Conservation (phyloP, 2,329 filamentous ascomycete genomes). For the Aspergillus transmontanensis region DNA sequence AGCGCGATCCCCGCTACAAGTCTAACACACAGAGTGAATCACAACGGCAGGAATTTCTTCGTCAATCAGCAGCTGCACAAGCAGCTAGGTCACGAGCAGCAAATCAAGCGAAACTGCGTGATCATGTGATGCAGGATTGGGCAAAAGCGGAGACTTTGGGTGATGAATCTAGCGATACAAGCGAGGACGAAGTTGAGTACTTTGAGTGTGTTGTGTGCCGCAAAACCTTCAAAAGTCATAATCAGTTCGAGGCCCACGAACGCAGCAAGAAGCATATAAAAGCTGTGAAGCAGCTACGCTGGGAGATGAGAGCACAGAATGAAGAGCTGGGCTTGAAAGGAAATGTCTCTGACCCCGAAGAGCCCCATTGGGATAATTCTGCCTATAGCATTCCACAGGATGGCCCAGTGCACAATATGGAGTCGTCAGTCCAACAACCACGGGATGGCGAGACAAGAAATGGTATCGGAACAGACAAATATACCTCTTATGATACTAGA, state of each 20-base stretch:
- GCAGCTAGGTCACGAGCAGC: slow-evolving; percentile 80
- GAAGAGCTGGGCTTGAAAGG: slow-evolving; percentile 44
- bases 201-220: slow-evolving; percentile 66
- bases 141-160: slow-evolving; percentile 61
- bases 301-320: slow-evolving; percentile 83
- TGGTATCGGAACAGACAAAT: not conserved
- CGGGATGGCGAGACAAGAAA: not conserved
- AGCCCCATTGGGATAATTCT: not conserved
- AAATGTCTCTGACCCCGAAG: slow-evolving; percentile 1
- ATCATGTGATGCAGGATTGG: slow-evolving; percentile 72
- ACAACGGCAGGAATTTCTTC: slow-evolving; percentile 75
- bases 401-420: not conserved
- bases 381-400: not conserved
- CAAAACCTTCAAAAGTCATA: slow-evolving; percentile 82
- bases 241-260: slow-evolving; percentile 88
- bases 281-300: slow-evolving; percentile 75
- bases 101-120: slow-evolving; percentile 73
- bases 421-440: not conserved
- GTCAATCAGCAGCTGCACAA: slow-evolving; percentile 79
- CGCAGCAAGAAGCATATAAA: slow-evolving; percentile 96
- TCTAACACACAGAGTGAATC: slow-evolving; percentile 75
- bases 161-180: slow-evolving; percentile 51
- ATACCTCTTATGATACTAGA: not conserved
- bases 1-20: slow-evolving; percentile 84
- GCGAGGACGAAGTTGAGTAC: slow-evolving; percentile 54